Base-by-base conservation (phyloP, 139 green algal species). In the Chlorella sorokiniana region DNA sequence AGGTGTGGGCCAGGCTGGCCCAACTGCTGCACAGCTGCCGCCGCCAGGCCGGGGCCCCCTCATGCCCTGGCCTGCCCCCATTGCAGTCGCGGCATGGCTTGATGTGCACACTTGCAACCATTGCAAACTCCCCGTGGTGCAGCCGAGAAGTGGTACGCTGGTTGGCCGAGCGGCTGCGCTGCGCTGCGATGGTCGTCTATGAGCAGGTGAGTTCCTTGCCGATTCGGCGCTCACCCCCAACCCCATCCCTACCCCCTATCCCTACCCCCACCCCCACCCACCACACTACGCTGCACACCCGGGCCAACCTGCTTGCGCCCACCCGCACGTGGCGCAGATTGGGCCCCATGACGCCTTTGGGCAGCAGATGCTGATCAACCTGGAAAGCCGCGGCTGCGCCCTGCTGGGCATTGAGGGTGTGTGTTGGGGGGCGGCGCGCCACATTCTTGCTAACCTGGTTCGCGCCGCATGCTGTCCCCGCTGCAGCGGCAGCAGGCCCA, bases 331-430 rank as follows among this genome's bases (percentile, higher is more conserved):
- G 1, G 29, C 78, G 64, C 92, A 95, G 90, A 91, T 97, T 48
- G 82, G 87, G 23, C 94, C 94, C 7, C 80, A 95, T 70, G 94
- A 98, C 81, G 87, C 92, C 0, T 98, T 98, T 93, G 95, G 95
- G 2, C 83, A 86, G 52, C 94, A 96, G 81, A 98, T 98, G 95
- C 67, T 94, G 33, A 75, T 81, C 52, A 98, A 98, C 85, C 80
- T 98, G 56, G 89, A 95, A 81, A 87, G 88, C 56, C 40, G 95
- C 0, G 95, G 95, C 45, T 97, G 94, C 70, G 90, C 95, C 0
- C 84, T 98, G 65, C 80, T 82, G 37, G 95, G 94, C 29, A 85
- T 98, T 23, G 45, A 78, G 7, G 42, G 64, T 73, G 69, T 4
- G 63, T 25, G 37, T 38, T 3, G n/a, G 14, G 54, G 16, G 14